These are phyloP conservation scores for Austropuccinia psidii DNA, from an alignment of 1,284 basidiomycete genomes.

Conservation along the genomic window DNA sequence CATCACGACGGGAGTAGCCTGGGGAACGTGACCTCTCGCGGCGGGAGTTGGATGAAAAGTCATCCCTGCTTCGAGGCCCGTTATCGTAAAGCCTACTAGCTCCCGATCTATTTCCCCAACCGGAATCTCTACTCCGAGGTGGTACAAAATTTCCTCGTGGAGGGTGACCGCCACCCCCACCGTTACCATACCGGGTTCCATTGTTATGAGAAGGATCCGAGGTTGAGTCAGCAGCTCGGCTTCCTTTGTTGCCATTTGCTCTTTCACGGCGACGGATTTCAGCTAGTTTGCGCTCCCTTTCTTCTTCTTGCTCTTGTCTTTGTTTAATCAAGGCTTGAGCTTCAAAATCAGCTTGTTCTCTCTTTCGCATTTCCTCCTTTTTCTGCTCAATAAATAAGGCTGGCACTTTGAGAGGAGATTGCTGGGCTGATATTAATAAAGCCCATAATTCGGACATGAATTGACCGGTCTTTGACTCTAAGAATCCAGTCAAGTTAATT, in stretches of 20 bases:
- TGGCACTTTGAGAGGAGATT: conserved; percentile 79
- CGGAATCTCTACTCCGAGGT: conserved; percentile 21
- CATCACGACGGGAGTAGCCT: neutral
- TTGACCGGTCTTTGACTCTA: conserved; percentile 62
- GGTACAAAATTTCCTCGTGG: conserved; percentile 16
- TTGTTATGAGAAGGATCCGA: conserved; percentile 6
- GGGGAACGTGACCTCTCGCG: neutral
- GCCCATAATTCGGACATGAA: conserved; percentile 89
- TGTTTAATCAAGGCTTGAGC: conserved; percentile 56
- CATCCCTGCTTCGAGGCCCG: neutral
- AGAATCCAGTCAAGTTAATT: conserved; percentile 83
- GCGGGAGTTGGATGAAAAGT: neutral
- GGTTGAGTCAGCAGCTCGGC: neutral
- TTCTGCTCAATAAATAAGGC: conserved; percentile 90
- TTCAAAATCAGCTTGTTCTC: conserved; percentile 58
- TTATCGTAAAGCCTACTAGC: neutral
- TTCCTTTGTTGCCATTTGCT: conserved; percentile 43
- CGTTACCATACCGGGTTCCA: neutral
- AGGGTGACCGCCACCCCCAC: neutral
- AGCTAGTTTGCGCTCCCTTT: conserved; percentile 43
- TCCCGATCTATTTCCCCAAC: conserved; percentile 15
- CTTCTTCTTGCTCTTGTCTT: conserved; percentile 56
- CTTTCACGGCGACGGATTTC: conserved; percentile 42
- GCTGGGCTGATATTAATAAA: conserved; percentile 79
- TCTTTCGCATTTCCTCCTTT: conserved; percentile 79